A percentile compares a stretch with the other conserved stretches of the same genome.
phyloP scores from a whole-genome alignment of 345 rosid genomes.

The Trapa incisa region DNA sequence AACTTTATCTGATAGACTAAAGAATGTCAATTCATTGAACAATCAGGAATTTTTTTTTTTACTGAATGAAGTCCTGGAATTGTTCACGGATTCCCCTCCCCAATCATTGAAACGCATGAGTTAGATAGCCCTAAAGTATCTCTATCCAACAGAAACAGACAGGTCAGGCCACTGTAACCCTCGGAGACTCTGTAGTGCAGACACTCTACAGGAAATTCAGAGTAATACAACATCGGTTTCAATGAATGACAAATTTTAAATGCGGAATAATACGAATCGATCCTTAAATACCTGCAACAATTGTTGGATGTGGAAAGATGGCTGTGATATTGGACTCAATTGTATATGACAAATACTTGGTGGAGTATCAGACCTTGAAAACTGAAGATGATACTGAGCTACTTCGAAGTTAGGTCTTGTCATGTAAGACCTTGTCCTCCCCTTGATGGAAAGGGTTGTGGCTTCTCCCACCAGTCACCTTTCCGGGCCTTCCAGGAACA shows the following conservation, averaged over 20 bases:
- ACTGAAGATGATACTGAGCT: slow-evolving; percentile 25
- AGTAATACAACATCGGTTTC: not conserved
- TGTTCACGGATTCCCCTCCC: not conserved
- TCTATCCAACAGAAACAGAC: too few species aligned
- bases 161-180: not conserved
- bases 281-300: not conserved
- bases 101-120: not conserved
- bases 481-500: slow-evolving; percentile 25
- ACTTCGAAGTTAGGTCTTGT: slow-evolving; percentile 18
- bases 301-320: slow-evolving; percentile 10
- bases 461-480: slow-evolving; percentile 23
- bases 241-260: not conserved
- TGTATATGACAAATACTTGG: slow-evolving; percentile 13
- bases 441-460: slow-evolving; percentile 1
- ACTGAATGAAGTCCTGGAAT: not conserved
- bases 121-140: not conserved
- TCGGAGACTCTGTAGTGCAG: too few species aligned
- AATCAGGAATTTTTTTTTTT: not conserved
- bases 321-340: slow-evolving; percentile 6
- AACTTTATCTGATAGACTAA: not conserved
- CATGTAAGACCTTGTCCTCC: slow-evolving; percentile 36
- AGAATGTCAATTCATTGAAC: not conserved
- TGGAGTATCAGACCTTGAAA: slow-evolving; percentile 18
- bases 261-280: not conserved
- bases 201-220: not conserved